These are phyloP conservation scores for Globisporangium recalcitrans DNA, from an alignment of 352 stramenopile genomes.

Conservation along the genomic window DNA sequence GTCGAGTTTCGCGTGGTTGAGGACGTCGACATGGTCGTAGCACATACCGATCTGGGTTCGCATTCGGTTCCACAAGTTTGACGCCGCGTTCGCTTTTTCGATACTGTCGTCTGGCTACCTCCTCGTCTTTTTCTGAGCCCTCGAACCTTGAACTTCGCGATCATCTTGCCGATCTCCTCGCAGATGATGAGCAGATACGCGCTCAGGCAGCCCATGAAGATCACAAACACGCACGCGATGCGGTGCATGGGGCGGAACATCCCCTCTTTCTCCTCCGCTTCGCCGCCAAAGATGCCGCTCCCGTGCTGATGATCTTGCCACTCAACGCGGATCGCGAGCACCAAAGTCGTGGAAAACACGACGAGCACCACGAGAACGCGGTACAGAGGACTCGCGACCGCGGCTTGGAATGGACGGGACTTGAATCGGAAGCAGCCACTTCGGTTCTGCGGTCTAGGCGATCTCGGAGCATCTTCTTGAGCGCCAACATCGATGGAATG, in stretches of 20 bases:
- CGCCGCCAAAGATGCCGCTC: conserved; percentile 10
- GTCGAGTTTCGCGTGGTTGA: neutral
- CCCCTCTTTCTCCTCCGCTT: conserved; percentile 2
- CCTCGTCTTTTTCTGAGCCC: neutral
- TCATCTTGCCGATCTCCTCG: conserved; percentile 8
- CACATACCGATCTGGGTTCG: neutral
- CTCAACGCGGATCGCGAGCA: conserved; percentile 17
- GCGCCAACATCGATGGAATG: neutral
- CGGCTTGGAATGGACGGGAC: conserved; percentile 21
- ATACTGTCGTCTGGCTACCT: neutral
- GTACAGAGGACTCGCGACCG: conserved; percentile 3
- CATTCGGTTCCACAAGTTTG: conserved; percentile 2
- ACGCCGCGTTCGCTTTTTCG: neutral
- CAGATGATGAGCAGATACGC: conserved; percentile 12
- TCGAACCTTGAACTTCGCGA: neutral
- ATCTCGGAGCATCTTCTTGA: neutral
- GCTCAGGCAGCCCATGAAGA: conserved; percentile 13
- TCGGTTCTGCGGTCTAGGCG: conserved; percentile 12
- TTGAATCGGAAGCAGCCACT: conserved; percentile 17
- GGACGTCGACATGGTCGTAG: neutral
- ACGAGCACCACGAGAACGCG: conserved; percentile 9
- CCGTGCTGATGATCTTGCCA: conserved; percentile 19
- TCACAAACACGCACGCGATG: conserved; percentile 9
- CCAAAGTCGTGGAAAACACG: conserved; percentile 4
- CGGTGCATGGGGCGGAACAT: conserved; percentile 19